Evolutionary conservation across 2,329 filamentous ascomycete species (phyloP), one percentile per base, ranked within the genome.

Genomic region (Cordyceps farinosa): DNA sequence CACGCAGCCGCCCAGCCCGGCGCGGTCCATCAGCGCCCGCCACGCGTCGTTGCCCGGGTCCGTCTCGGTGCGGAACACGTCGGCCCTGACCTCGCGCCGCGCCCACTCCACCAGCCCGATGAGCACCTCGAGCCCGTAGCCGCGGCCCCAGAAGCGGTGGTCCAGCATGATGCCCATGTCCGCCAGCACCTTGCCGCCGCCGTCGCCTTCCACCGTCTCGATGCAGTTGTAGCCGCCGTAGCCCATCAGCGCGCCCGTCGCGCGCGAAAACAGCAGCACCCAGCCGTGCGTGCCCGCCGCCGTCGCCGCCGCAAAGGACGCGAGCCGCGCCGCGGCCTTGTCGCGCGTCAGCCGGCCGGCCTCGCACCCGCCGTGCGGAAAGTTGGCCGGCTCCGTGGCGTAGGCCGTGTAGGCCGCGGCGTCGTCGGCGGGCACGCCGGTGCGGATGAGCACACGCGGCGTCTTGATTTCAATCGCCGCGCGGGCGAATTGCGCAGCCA

Each of bases 371-470:
- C 59, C 59, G 17, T 56, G 63, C 5, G 65, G 66, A 34, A 65
- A 67, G 27, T 67, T 69, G 15, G 61, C 65, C 0, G 65, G 67
- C 9, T 69, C 52, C 6, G 52, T 65, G 7, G 67, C 61, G 27
- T 68, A 36, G 7, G 42, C 32, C 22, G 59, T 45, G 40, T 67
- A 57, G 5, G 57, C 66, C 0, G 61, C 63, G 38, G 51, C 67
- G 32, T 69, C 67, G 38, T 69, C 67, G 38, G 61, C 47, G 9
- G 40, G 32, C 9, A 71, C 68, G 1, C 73, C 76, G 22, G 70
- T 70, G 65, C 78, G 76, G 62, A 79, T 75, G 30, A 75, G 74
- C 30, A 80, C 71, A 42, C 74, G 73, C 73, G 17, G 81, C 76
- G 50, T 83, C 75, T 38, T 78, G 76, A 63, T 79, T 17, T 50